Conservation (phyloP, 495 filamentous ascomycete genomes). For the Aspergillus sclerotioniger region DNA sequence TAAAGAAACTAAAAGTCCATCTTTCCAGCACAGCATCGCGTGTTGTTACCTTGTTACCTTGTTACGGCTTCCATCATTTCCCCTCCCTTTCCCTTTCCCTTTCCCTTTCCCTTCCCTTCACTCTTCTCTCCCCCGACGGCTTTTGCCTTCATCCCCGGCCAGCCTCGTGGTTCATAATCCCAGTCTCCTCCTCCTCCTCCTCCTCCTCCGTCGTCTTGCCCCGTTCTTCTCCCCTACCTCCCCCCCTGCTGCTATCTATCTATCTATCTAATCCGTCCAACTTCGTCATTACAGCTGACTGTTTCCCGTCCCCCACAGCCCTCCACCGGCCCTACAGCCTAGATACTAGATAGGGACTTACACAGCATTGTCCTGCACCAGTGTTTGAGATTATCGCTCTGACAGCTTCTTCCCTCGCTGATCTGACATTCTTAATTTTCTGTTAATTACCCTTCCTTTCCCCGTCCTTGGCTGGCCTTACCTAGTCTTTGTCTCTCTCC, state of each 20-base stretch:
- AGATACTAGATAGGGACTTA: too few species aligned
- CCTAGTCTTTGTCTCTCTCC: not conserved
- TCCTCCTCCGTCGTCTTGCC: too few species aligned
- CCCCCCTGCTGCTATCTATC: too few species aligned
- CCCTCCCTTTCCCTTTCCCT: not conserved
- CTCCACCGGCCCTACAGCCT: too few species aligned
- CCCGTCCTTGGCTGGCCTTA: not conserved
- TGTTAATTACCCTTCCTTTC: conserved; percentile 1
- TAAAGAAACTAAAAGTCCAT: too few species aligned
- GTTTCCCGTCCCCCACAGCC: conserved; percentile 1
- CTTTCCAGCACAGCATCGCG: not conserved
- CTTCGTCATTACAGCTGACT: not conserved
- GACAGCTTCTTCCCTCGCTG: not conserved
- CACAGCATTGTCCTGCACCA: not conserved
- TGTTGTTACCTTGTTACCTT: too few species aligned
- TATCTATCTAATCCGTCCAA: too few species aligned
- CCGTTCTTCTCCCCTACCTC: not conserved
- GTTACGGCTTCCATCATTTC: not conserved
- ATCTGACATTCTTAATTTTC: not conserved
- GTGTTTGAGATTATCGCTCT: not conserved
- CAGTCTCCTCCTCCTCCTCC: not conserved
- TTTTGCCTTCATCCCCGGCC: not conserved
- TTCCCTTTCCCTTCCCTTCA: not conserved
- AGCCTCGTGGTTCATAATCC: not conserved
- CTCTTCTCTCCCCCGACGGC: not conserved